phyloP scores from a whole-genome alignment of 192 early-diverging fungal genomes.

The Oehlia diaphana region DNA sequence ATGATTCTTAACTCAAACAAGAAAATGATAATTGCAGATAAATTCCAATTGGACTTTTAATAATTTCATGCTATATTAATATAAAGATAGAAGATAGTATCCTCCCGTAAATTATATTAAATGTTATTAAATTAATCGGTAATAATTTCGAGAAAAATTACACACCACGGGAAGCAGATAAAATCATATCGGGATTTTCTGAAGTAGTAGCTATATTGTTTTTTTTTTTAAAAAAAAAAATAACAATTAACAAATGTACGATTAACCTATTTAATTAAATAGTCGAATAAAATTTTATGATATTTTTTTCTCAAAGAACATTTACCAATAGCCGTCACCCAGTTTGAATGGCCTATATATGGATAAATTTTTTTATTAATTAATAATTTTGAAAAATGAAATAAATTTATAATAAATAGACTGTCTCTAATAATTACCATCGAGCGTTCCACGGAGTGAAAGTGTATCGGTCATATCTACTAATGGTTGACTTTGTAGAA shows the following conservation, averaged over 20 bases:
- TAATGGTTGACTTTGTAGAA: neutral
- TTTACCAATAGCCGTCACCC: constrained; percentile 86
- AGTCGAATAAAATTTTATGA: neutral
- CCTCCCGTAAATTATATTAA: neutral
- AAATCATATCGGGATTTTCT: constrained; percentile 94
- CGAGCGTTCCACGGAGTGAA: constrained; percentile 48
- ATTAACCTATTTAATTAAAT: neutral
- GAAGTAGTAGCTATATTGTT: constrained; percentile 74
- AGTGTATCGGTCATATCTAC: constrained; percentile 42
- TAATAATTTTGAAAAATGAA: neutral
- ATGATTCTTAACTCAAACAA: constrained; percentile 12
- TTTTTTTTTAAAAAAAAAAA: neutral
- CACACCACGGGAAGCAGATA: constrained; percentile 95
- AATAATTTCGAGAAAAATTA: constrained; percentile 16
- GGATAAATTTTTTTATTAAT: neutral
- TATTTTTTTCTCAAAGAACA: neutral
- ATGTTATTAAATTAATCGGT: neutral
- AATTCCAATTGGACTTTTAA: neutral
- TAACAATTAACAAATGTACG: neutral
- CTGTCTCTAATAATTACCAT: constrained; percentile 21
- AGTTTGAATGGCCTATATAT: constrained; percentile 70
- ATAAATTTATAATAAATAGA: neutral
- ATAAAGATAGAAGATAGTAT: neutral
- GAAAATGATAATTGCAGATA: neutral
- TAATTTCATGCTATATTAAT: neutral